Evolutionary conservation across 169 alveolate species (phyloP).

Genomic region (Theileria annulata): DNA sequence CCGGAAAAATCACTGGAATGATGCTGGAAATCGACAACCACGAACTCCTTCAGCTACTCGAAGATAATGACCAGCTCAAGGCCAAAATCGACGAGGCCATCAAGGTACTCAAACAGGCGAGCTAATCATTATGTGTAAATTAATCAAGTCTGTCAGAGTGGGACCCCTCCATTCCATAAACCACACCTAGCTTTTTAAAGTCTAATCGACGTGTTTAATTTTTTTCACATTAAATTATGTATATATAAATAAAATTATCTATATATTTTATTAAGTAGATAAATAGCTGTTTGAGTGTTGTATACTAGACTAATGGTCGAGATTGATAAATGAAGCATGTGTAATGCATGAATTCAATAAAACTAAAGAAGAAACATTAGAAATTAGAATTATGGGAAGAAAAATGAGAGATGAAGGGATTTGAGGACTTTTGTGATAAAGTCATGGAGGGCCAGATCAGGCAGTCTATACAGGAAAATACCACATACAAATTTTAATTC

Average conservation of each 20-base stretch:
- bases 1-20: conserved; percentile 94
- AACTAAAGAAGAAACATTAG: background rate
- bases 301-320: background rate
- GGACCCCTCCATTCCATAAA: background rate
- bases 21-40: conserved; percentile 95
- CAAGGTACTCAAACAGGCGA: conserved; percentile 85
- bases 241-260: no score
- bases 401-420: background rate
- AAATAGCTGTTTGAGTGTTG: background rate
- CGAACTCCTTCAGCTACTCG: conserved; percentile 88
- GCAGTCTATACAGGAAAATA: background rate
- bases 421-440: background rate
- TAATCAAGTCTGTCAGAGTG: conserved; percentile 3
- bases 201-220: conserved; percentile 18
- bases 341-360: background rate
- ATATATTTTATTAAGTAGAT: no score
- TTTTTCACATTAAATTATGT: conserved; percentile 14
- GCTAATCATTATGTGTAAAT: conserved; percentile 17
- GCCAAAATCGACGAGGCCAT: conserved; percentile 91
- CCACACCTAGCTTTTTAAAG: conserved; percentile 8
- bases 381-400: background rate
- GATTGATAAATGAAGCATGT: background rate
- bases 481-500: background rate
- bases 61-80: conserved; percentile 86
- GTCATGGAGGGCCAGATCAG: background rate